Evolutionary conservation across 148 eudicot species (phyloP), one percentile per base, ranked within the genome.

Genomic region (Salicornia ramosissima): DNA sequence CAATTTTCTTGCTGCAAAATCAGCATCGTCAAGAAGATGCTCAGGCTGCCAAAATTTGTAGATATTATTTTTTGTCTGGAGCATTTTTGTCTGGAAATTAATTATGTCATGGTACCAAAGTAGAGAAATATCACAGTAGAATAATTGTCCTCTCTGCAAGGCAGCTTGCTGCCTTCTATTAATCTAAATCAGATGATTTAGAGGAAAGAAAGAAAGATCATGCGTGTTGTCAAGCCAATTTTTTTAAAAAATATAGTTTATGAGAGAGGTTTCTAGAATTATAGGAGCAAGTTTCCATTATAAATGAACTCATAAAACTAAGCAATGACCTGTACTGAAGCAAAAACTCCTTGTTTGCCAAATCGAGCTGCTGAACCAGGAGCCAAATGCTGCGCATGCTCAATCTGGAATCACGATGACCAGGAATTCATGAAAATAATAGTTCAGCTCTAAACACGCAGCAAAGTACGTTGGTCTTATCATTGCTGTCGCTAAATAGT

Each of bases 311-410:
- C 60, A 2, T 19, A 18, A 55, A 62, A 54, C 33, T 42, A 68
- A 66, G 6, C 15, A 60, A 55, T 33, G 63, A 92, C 98, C 98
- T 93, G 98, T 56, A 86, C 87, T 70, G 99, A 95, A 83, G 96
- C 97, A 82, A 87, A 59, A 70, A 95, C 78, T 43, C 83, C 78
- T 68, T 80, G 90, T 81, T 86, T 72, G 70, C 97, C 94, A 73
- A 91, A 95, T 49, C 86, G 83, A 67, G 82, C 80, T 65, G 81
- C 82, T 36, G 85, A 65, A 30, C 86, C 96, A 68, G 80, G 83
- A 36, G 83, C 85, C 83, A 95, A 81, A 91, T 95, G 99, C 82
- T 95, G 99, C 74, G 96, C 94, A 85, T 95, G 99, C 75, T 95
- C 99, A 75, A 95, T 87, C 99, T 94, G 88, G 78, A 81, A 81